Percentiles rank a stretch among this genome's conserved stretches.
Evolutionary conservation across 1,284 basidiomycete species (phyloP).

Genomic region (Sporisorium exsertum): DNA sequence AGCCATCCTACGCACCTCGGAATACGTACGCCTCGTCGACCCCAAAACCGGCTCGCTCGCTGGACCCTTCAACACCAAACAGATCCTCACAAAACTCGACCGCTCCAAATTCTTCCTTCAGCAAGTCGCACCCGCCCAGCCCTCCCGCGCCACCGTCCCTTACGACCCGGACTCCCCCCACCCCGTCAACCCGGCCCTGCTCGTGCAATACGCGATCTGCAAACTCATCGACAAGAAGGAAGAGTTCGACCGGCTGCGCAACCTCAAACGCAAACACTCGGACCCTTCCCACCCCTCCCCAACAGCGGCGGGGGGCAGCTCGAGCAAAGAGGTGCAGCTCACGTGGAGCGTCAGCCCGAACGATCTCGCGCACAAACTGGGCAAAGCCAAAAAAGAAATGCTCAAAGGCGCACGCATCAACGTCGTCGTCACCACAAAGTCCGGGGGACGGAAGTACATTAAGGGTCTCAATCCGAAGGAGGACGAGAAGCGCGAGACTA

Average conservation of each 20-base stretch:
- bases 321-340: conserved; percentile 56
- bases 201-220: conserved; percentile 66
- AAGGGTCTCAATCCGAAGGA: conserved; percentile 31
- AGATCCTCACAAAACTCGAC: conserved; percentile 58
- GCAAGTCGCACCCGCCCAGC: conserved; percentile 52
- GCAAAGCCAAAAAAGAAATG: conserved; percentile 50
- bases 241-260: conserved; percentile 58
- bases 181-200: conserved; percentile 3
- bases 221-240: conserved; percentile 70
- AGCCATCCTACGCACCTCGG: conserved; percentile 23
- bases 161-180: conserved; percentile 19
- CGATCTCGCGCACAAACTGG: conserved; percentile 60
- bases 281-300: background rate
- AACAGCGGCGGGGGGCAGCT: background rate
- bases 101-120: conserved; percentile 52
- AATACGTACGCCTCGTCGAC: conserved; percentile 56
- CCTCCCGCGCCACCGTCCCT: conserved; percentile 7
- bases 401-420: conserved; percentile 42
- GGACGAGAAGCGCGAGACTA: conserved; percentile 11
- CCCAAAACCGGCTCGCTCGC: conserved; percentile 55
- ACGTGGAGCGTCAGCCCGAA: conserved; percentile 57
- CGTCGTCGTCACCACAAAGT: conserved; percentile 37
- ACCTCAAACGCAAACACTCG: conserved; percentile 32
- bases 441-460: conserved; percentile 28
- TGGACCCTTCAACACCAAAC: conserved; percentile 41